Base-by-base conservation (phyloP, 2,329 filamentous ascomycete genomes). In the Trichophyton rubrum region DNA sequence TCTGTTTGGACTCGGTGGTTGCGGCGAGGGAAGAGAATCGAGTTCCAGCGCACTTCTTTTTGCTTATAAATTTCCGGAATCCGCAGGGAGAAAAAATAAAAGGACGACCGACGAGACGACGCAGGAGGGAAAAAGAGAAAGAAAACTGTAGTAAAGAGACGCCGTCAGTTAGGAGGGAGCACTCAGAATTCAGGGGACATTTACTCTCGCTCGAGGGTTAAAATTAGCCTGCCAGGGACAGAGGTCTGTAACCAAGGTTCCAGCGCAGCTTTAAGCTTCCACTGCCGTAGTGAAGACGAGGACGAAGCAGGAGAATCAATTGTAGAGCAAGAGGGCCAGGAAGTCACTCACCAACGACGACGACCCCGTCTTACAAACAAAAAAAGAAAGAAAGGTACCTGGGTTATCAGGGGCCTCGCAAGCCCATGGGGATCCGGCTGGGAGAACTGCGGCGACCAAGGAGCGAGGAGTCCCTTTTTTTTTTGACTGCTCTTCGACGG, bases 301-400 rank as follows among this genome's bases (percentile, higher is more conserved):
- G 66, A 65, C 30, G 22, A 51, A 22, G 47, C 30, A 65, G 64
- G 65, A 65, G 67, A 66, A 66, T 65, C 68, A 69, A 62, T 62
- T 63, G 47, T 60, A 63, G 57, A 66, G 64, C 63, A 62, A 64
- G 67, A 59, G 67, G 66, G 15, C 27, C 9, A 20, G 24, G 20
- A 15, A 35, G 49, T 43, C 8, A 51, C 45, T 51, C 45, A 51
- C 45, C 20, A 17, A 51, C 13, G 45, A 27, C 20, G n/a, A 51
- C 13, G 45, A 15, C 22, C 20, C 45, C 45, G 45, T 51, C 22
- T 51, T 51, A 11, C 45, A 51, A 13, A 24, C 61, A 59, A 59
- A 43, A 30, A 22, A 61, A 15, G 40, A 59, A 60, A 47, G 56
- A 49, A 20, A 60, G 40, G 45, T 51, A 51, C 45, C 20, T 51